Evolutionary conservation across 345 rosid species (phyloP), one percentile per base, ranked within the genome.

Genomic region (Reutealis trisperma): DNA sequence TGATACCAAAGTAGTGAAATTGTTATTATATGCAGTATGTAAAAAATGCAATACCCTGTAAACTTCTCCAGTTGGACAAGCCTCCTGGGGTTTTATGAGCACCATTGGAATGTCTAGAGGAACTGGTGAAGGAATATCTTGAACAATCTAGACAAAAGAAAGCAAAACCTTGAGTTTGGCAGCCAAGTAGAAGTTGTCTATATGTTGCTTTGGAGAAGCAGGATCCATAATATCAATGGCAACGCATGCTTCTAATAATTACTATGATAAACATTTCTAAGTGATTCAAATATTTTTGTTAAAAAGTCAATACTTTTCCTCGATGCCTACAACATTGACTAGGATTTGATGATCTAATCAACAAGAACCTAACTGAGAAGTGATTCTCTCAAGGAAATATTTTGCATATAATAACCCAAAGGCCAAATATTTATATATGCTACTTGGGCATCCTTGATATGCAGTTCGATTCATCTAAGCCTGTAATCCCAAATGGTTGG

Each of bases 41-140:
- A 16, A 63, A 49, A 11, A 57, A 6, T 25, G 54, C 61, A 76
- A 75, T 88, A 92, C 98, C 93, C 87, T 92, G 89, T 93, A 96
- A 82, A 96, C 98, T 85, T 91, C 96, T 79, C 90, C 98, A 30
- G 99, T 96, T 42, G 99, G 75, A 83, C 98, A 96, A 76, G 96
- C 96, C 75, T 91, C 90, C 68, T 49, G 91, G 44, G 99, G 97
- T 87, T 96, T 96, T 85, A 93, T 83, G 54, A 96, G 94, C 78
- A 92, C 93, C 94, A 93, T 89, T 8, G 96, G 94, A 64, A 90
- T 79, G 84, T 87, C 94, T 52, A 78, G 69, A 75, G 97, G 83
- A 81, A 93, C 73, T 25, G 92, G 93, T n/a, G 96, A 81, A 62
- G 91, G 90, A 70, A 96, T 87, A 82, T 94, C 94, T 87, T 94